Evolutionary conservation across 106 monocot genomes (phyloP), one percentile per base, ranked within the genome.

Genomic region (Xerophyta viscosa): DNA sequence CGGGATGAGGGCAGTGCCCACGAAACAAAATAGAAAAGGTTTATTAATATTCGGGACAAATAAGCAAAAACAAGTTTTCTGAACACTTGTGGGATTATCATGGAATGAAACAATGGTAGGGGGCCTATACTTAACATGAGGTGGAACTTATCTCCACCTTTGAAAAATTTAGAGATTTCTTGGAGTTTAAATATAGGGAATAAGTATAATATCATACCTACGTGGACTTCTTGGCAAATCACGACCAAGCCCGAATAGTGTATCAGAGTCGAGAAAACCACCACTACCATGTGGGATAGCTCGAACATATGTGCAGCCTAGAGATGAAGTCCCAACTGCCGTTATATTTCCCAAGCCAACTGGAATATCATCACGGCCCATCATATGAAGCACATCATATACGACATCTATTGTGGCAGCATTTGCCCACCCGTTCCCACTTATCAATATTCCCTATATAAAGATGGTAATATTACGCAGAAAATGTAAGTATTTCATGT

Each of bases 321-420:
- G 71, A 41, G 31, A 57, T 37, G 83, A 69, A 58, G 44, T 64
- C n/a, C 69, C 83, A 6, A 70, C 36, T 37, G 87, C 70, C 69
- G 60, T 71, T 28, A 72, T 20, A 52, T 65, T 74, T 20, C 93
- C 87, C 13, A 87, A 69, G 25, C 93, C 93, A 20, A 93, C 80
- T n/a, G 74, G 80, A 36, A 93, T 81, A 63, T 93, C 84, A 43
- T 93, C 93, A 22, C 93, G 87, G 20, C 87, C 93, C 87, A 87
- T 87, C 93, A 93, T 93, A 61, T 93, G 93, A 8, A 93, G 61
- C 23, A 93, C 50, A 61, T 93, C 93, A 59, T 93, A 93, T 27
- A 93, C 51, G 9, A 84, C 29, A 44, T 93, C 93, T 46, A 93
- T 84, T 12, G 83, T 87, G 53, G 87, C 93, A 47, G 71, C 66